Conservation (phyloP, 208 protist genomes). For the Leishmania guyanensis region DNA sequence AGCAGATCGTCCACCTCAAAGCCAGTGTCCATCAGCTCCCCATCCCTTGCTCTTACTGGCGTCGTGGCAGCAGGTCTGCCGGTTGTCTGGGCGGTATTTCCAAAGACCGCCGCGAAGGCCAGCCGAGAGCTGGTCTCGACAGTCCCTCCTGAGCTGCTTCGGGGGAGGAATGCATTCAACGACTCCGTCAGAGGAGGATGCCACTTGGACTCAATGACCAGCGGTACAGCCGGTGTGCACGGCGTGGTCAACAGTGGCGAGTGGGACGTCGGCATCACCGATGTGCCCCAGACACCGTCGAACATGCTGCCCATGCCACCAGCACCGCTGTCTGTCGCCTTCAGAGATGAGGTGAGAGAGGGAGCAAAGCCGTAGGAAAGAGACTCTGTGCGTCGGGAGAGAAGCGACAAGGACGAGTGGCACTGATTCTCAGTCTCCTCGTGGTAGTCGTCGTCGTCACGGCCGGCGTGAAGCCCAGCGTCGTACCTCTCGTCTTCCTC, state of each 20-base stretch:
- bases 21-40: neutral
- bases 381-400: neutral
- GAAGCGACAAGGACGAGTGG: neutral
- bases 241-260: neutral
- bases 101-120: slow-evolving; percentile 23
- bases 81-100: neutral
- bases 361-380: slow-evolving; percentile 3
- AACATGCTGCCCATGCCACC: neutral
- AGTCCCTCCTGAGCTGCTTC: neutral
- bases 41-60: neutral
- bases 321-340: neutral
- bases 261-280: slow-evolving; percentile 10
- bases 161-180: neutral
- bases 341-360: slow-evolving; percentile 2
- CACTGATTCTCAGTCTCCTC: neutral
- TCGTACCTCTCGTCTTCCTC: slow-evolving; percentile 7
- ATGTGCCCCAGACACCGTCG: slow-evolving; percentile 16
- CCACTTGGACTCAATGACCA: neutral
- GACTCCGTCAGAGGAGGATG: neutral
- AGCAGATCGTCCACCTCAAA: slow-evolving; percentile 27
- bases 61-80: neutral
- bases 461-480: neutral
- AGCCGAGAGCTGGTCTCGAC: slow-evolving; percentile 10
- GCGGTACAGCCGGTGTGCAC: neutral
- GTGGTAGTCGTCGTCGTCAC: neutral